These are phyloP conservation scores for Backusella mclennaniae DNA, from an alignment of 192 early-diverging fungal species.

Conservation along the genomic window DNA sequence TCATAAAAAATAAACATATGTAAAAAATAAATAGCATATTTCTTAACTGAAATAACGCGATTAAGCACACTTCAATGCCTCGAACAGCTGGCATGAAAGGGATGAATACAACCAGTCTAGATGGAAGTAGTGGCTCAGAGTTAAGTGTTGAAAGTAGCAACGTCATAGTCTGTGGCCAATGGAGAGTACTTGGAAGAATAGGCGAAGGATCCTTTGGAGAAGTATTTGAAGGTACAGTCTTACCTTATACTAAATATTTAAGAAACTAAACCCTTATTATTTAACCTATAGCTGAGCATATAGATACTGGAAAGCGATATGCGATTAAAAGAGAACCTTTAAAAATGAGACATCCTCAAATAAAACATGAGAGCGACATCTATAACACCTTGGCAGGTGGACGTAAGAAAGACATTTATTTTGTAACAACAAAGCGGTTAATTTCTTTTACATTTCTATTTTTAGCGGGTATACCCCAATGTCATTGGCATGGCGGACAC, in stretches of 20 bases:
- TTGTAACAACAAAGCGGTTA: not conserved
- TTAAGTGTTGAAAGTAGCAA: conserved; percentile 19
- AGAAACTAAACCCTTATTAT: not conserved
- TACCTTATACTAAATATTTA: not conserved
- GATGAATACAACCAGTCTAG: not conserved
- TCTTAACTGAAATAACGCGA: not conserved
- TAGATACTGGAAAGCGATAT: conserved; percentile 39
- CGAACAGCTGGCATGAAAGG: not conserved
- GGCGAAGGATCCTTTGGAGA: conserved; percentile 64
- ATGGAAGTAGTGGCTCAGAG: conserved; percentile 10
- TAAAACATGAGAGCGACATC: conserved; percentile 46
- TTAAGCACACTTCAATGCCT: not conserved
- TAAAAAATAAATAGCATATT: not conserved
- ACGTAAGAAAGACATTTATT: conserved; percentile 30
- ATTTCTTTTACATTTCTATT: conserved; percentile 8
- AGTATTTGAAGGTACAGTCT: conserved; percentile 54
- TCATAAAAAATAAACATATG: not conserved
- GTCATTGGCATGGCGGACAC: conserved; percentile 55
- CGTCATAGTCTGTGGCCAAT: conserved; percentile 50
- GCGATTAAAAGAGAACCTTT: conserved; percentile 53
- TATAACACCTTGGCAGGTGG: conserved; percentile 45
- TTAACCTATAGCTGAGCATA: conserved; percentile 41
- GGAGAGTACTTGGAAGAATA: conserved; percentile 53
- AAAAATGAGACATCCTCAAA: conserved; percentile 43
- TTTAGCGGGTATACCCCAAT: conserved; percentile 48